phyloP scores from a whole-genome alignment of 345 rosid genomes.

The Theobroma cacao region DNA sequence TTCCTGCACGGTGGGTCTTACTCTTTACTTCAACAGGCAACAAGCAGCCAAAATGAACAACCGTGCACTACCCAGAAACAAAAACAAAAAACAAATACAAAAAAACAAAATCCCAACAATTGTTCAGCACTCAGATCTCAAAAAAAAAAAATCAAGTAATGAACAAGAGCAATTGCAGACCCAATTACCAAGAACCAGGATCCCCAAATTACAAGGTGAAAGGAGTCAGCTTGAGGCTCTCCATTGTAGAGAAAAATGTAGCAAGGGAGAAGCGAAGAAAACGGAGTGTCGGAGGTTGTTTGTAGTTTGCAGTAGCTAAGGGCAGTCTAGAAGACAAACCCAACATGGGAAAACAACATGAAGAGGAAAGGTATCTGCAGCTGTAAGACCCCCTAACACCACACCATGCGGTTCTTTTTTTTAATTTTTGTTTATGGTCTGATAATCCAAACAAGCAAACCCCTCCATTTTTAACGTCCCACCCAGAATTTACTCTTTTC shows the following conservation, averaged over 20 bases:
- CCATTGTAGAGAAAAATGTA: conserved; percentile 33
- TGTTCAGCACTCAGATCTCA: conserved; percentile 47
- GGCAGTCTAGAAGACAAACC: conserved; percentile 19
- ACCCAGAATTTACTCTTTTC: conserved; percentile 15
- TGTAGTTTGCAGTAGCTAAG: conserved; percentile 18
- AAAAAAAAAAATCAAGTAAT: conserved; percentile 34
- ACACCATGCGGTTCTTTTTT: conserved; percentile 39
- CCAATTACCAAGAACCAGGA: conserved; percentile 22
- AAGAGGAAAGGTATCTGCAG: conserved; percentile 48
- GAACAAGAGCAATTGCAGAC: conserved; percentile 26
- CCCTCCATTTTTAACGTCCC: conserved; percentile 12
- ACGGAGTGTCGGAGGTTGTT: conserved; percentile 12
- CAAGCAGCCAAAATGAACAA: neutral
- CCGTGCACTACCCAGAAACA: too few species aligned
- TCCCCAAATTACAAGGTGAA: conserved; percentile 19
- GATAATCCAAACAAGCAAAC: conserved; percentile 23
- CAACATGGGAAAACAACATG: conserved; percentile 37
- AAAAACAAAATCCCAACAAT: conserved; percentile 14
- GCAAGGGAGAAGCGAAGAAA: conserved; percentile 23
- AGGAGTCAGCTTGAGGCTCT: conserved; percentile 36
- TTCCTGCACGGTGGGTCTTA: neutral
- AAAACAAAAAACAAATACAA: too few species aligned
- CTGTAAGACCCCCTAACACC: conserved; percentile 24
- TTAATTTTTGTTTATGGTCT: too few species aligned
- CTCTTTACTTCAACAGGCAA: neutral